Evolutionary conservation across 805 yeast genomes (phyloP), one percentile per base, ranked within the genome.

Genomic region (Ogataea methanolica): DNA sequence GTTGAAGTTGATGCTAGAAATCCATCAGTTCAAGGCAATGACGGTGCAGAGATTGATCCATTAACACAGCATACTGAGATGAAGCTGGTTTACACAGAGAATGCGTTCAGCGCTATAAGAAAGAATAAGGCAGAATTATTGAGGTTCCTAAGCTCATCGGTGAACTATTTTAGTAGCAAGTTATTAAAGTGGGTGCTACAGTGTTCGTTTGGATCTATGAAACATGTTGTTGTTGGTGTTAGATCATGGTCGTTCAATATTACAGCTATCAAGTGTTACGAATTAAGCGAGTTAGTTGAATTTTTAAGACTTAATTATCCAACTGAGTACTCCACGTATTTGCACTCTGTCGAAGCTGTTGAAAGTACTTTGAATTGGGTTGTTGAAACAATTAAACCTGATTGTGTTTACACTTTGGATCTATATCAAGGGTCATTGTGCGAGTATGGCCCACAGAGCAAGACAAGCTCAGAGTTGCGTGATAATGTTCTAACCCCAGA

Each of bases 131-230:
- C 31, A 26, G 12, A 26, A 12, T 26, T 26, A 6, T 11, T 26
- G 9, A 8, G 3, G 31, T 9, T 26, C 9, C 9, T 26, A 11
- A 11, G 31, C 31, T 26, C 31, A 26, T 26, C 31, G 12, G 31
- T 26, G 31, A 26, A 26, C 9, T 26, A 9, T 9, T 26, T 26
- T 6, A 11, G 31, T 26, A 26, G 9, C 9, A 44, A 37, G 21
- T 8, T 46, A 15, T 39, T 36, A 23, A 46, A 42, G n/a, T 46
- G 50, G 50, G 36, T 46, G 15, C n/a, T 49, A 2, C 53, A 49
- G 39, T 44, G 50, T n/a, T 33, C 46, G 9, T 49, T 46, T 38
- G 42, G 48, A 9, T 33, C 33, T 5, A 29, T 33, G 14, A 22
- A 33, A 9, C 31, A 46, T 23, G 37, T 49, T 17, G 40, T 49